These are phyloP conservation scores for Coemansia sp. DNA, from an alignment of 192 early-diverging fungal genomes.

Conservation along the genomic window DNA sequence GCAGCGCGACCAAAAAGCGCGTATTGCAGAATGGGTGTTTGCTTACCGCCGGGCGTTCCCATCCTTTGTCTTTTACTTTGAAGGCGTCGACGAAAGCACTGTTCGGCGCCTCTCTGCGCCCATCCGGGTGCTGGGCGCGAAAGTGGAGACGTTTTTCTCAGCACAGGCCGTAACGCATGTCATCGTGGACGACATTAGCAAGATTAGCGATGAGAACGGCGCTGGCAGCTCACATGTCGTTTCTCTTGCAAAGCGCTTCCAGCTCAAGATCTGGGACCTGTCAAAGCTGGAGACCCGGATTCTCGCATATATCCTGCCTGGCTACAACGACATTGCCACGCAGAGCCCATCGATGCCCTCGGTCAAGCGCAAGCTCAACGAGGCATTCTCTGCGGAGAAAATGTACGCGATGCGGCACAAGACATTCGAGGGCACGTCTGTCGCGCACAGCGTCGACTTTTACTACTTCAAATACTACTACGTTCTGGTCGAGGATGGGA, in stretches of 20 bases:
- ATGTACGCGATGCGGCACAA: slow-evolving; percentile 48
- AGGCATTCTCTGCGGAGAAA: slow-evolving; percentile 49
- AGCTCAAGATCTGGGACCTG: slow-evolving; percentile 50
- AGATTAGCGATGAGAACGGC: slow-evolving; percentile 16
- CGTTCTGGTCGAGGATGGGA: slow-evolving; percentile 50
- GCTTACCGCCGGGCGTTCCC: slow-evolving; percentile 50
- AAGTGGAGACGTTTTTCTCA: slow-evolving; percentile 55
- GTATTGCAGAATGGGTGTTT: slow-evolving; percentile 53
- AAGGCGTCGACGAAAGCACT: slow-evolving; percentile 48
- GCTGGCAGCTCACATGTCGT: slow-evolving; percentile 31
- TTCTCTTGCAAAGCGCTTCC: slow-evolving; percentile 38
- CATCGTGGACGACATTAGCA: slow-evolving; percentile 25
- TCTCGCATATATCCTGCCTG: slow-evolving; percentile 40
- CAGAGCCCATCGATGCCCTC: slow-evolving; percentile 40
- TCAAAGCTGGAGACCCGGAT: slow-evolving; percentile 49
- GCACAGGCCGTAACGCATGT: slow-evolving; percentile 55
- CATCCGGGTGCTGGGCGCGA: slow-evolving; percentile 33
- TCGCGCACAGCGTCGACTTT: slow-evolving; percentile 45
- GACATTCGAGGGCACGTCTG: slow-evolving; percentile 38
- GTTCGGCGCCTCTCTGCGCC: slow-evolving; percentile 39
- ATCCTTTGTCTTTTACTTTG: slow-evolving; percentile 56
- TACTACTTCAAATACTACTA: slow-evolving; percentile 55
- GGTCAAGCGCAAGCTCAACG: slow-evolving; percentile 54
- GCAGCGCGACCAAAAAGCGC: slow-evolving; percentile 39
- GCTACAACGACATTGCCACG: slow-evolving; percentile 27